Conservation (phyloP, 169 alveolate genomes). For the Plasmodium vinckei region DNA sequence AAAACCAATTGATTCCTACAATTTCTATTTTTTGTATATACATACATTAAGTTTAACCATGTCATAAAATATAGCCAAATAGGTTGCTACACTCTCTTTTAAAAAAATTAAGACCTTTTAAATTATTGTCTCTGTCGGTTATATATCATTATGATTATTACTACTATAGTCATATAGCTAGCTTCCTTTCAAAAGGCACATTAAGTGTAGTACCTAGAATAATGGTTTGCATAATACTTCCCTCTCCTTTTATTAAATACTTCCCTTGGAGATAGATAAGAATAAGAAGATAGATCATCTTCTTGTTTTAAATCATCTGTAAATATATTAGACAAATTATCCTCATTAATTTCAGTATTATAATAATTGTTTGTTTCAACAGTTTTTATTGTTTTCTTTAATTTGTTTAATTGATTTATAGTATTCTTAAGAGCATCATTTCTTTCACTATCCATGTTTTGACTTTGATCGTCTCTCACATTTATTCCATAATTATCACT, state of each 20-base stretch:
- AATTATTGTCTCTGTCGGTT: too few relatives aligned
- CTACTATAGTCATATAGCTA: too few relatives aligned
- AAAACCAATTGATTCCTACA: too few relatives aligned
- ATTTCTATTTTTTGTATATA: too few relatives aligned
- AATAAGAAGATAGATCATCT: slow-evolving; percentile 27
- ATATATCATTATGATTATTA: too few relatives aligned
- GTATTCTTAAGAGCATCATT: slow-evolving; percentile 14
- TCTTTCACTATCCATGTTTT: too few relatives aligned
- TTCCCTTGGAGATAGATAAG: not conserved
- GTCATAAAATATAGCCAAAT: too few relatives aligned
- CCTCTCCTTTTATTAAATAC: not conserved
- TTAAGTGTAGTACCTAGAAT: slow-evolving; percentile 23
- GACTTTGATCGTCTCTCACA: not conserved
- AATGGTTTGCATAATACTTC: slow-evolving; percentile 3
- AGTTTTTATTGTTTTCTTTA: slow-evolving; percentile 39
- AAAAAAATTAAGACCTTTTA: too few relatives aligned
- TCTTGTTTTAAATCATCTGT: not conserved
- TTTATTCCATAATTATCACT: not conserved
- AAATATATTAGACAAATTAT: slow-evolving; percentile 1
- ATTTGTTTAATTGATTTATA: slow-evolving; percentile 43
- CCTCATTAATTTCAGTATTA: slow-evolving; percentile 8
- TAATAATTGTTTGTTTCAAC: slow-evolving; percentile 21
- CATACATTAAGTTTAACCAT: too few relatives aligned
- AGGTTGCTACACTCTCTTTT: too few relatives aligned
- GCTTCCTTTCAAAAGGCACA: not conserved